Percentiles rank a stretch among this genome's conserved stretches.
These are phyloP conservation scores for Aspergillus ustus DNA, from an alignment of 2,329 filamentous ascomycete species.

Conservation along the genomic window DNA sequence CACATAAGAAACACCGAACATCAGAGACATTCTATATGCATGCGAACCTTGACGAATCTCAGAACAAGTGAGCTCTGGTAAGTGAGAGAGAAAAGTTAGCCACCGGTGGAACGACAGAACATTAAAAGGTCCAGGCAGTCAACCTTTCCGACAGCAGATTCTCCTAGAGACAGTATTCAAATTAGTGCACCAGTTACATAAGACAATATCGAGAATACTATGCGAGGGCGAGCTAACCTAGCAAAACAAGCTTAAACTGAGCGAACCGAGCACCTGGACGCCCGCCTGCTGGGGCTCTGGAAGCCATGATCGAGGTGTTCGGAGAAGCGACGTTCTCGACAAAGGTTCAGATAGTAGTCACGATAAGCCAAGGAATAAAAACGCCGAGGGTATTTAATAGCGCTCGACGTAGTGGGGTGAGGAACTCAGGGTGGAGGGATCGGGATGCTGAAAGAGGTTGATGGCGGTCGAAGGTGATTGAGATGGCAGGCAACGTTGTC, in stretches of 20 bases:
- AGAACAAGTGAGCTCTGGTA: constrained; percentile 91
- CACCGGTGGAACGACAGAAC: constrained; percentile 22
- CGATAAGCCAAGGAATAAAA: not conserved
- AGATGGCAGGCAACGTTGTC: constrained; percentile 13
- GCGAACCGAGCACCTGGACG: constrained; percentile 80
- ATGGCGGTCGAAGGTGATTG: constrained; percentile 21
- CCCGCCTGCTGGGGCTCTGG: constrained; percentile 75
- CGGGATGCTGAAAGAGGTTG: constrained; percentile 25
- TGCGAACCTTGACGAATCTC: constrained; percentile 90
- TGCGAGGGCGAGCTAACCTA: constrained; percentile 67
- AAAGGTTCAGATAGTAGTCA: not conserved
- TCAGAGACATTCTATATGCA: constrained; percentile 21
- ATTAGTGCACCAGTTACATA: constrained; percentile 23
- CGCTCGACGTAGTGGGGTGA: constrained; percentile 18
- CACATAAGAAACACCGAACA: constrained; percentile 11
- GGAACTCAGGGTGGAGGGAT: constrained; percentile 27
- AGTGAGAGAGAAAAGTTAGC: constrained; percentile 39
- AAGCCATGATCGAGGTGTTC: constrained; percentile 69
- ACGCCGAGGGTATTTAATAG: constrained; percentile 9
- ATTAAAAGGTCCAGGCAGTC: constrained; percentile 23
- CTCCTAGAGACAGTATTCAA: constrained; percentile 62
- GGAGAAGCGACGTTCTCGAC: constrained; percentile 22
- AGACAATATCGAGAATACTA: constrained; percentile 7
- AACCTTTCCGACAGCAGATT: constrained; percentile 99
- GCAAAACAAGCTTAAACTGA: constrained; percentile 97